Percentiles rank a stretch among this genome's conserved stretches.
phyloP scores from a whole-genome alignment of 306 rosid genomes.

The Prunus mira region DNA sequence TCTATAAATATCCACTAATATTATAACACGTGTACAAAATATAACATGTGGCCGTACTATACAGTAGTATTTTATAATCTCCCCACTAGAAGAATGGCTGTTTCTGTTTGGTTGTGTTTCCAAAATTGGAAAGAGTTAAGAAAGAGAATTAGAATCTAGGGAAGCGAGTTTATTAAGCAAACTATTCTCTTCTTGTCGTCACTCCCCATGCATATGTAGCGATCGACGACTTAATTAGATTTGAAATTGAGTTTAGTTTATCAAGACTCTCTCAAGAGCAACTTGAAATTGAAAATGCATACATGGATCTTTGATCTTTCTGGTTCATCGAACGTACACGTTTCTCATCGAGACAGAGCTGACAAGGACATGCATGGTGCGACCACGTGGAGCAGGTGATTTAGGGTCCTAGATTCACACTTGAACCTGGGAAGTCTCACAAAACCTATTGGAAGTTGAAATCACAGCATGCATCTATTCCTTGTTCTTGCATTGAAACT shows the following conservation, averaged over 20 bases:
- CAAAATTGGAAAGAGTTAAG: slow-evolving; percentile 6
- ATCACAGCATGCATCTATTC: slow-evolving; percentile 21
- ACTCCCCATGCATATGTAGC: neutral
- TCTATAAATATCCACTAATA: too few species aligned
- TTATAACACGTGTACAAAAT: too few species aligned
- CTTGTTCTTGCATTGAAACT: slow-evolving; percentile 27
- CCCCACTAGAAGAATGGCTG: neutral
- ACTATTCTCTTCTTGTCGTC: neutral
- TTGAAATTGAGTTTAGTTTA: neutral
- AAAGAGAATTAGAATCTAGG: neutral
- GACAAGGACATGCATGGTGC: slow-evolving; percentile 25
- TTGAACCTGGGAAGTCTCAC: slow-evolving; percentile 20
- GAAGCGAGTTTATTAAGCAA: neutral
- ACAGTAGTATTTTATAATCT: too few species aligned
- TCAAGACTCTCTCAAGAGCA: neutral
- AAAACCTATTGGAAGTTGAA: slow-evolving; percentile 34
- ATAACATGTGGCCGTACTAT: too few species aligned
- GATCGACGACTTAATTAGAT: neutral
- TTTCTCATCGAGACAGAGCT: slow-evolving; percentile 23
- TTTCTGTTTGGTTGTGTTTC: neutral
- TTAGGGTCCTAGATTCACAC: slow-evolving; percentile 32
- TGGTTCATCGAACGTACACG: slow-evolving; percentile 4
- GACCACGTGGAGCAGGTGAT: slow-evolving; percentile 42
- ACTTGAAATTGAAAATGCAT: slow-evolving; percentile 1
- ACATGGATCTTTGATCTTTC: neutral